Evolutionary conservation across 2,329 filamentous ascomycete species (phyloP).

Genomic region (Fusarium buxicola): DNA sequence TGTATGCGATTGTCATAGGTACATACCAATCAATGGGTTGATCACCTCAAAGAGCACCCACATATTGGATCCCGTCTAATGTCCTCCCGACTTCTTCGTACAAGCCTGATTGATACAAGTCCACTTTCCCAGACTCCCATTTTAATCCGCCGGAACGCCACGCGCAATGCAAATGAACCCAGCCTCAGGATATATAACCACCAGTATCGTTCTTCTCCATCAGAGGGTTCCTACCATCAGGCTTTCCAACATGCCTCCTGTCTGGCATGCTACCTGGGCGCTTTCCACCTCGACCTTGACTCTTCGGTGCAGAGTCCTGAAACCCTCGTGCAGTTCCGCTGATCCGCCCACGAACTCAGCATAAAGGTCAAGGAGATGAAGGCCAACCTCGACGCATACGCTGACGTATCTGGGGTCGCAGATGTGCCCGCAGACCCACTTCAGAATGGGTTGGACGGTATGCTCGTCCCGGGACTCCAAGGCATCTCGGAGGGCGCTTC

Average conservation of each 20-base stretch:
- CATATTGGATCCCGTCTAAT: conserved; percentile 1
- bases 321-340: conserved; percentile 75
- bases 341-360: conserved; percentile 81
- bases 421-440: conserved; percentile 85
- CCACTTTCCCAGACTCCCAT: conserved; percentile 39
- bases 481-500: conserved; percentile 84
- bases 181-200: conserved; percentile 39
- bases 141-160: conserved; percentile 46
- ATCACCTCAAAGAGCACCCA: conserved; percentile 5
- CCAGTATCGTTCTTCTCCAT: conserved; percentile 26
- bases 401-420: conserved; percentile 83
- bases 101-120: conserved; percentile 38
- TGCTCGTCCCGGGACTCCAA: conserved; percentile 84
- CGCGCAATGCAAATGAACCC: conserved; percentile 46
- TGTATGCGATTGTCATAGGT: conserved; percentile 2
- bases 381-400: conserved; percentile 84
- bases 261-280: conserved; percentile 84
- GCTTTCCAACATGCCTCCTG: conserved; percentile 87
- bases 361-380: conserved; percentile 89
- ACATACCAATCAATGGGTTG: not conserved
- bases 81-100: conserved; percentile 7
- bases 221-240: conserved; percentile 58
- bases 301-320: conserved; percentile 74
- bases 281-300: conserved; percentile 84
- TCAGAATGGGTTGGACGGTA: conserved; percentile 82